A percentile compares a stretch with the other conserved stretches of the same genome.
phyloP scores from a whole-genome alignment of 208 protist species.

The Trypanosomatidae sp. region DNA sequence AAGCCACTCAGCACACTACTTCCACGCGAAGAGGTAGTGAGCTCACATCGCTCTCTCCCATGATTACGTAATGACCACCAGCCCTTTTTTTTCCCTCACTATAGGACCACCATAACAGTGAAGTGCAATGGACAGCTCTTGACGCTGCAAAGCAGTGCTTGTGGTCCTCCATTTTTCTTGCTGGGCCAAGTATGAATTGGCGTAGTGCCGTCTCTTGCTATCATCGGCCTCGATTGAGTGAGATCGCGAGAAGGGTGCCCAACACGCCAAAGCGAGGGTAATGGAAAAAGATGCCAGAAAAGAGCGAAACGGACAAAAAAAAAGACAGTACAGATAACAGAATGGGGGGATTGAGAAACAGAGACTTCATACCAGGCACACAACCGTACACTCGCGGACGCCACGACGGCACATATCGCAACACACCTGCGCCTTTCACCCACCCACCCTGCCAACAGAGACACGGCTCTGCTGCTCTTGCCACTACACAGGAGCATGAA shows the following conservation, averaged over 20 bases:
- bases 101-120: no score
- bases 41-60: background rate
- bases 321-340: slow-evolving; percentile 2
- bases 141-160: background rate
- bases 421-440: background rate
- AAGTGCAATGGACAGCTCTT: background rate
- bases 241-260: background rate
- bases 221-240: background rate
- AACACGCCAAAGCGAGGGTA: background rate
- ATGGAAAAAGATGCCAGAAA: background rate
- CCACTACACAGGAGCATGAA: background rate
- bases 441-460: background rate
- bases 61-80: background rate
- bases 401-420: background rate
- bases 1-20: background rate
- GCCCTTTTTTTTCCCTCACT: background rate
- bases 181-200: background rate
- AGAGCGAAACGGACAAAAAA: background rate
- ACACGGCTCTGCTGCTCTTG: background rate
- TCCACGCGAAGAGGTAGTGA: background rate
- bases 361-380: background rate
- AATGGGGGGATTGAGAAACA: background rate
- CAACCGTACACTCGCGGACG: background rate
- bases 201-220: background rate
- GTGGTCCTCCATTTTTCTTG: background rate